Evolutionary conservation across 371 early-diverging fungal species (phyloP).

Genomic region (Mortierella sp.): DNA sequence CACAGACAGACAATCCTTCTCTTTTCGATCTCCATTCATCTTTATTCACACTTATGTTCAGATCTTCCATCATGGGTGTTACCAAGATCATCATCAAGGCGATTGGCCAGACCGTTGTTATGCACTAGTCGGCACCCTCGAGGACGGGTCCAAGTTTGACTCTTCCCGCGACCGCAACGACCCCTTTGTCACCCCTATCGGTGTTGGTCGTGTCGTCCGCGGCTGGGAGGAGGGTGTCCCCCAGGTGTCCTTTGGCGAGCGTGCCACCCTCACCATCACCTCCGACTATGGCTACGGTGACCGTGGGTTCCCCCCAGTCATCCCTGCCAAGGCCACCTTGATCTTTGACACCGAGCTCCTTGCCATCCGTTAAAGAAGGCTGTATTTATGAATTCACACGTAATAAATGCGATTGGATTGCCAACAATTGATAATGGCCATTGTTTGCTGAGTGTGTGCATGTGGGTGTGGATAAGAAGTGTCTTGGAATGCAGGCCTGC

Average conservation of each 20-base stretch:
- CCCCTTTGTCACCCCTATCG: constrained; percentile 87
- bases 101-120: constrained; percentile 77
- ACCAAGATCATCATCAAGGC: constrained; percentile 61
- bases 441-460: too few relatives aligned
- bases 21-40: background rate
- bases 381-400: too few relatives aligned
- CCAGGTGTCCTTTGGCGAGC: constrained; percentile 85
- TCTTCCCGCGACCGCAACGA: constrained; percentile 84
- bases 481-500: too few relatives aligned
- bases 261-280: constrained; percentile 77
- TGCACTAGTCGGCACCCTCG: constrained; percentile 73
- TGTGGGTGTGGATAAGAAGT: background rate
- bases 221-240: constrained; percentile 89
- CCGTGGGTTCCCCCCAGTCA: constrained; percentile 76
- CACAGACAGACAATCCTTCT: background rate
- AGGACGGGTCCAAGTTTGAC: constrained; percentile 87
- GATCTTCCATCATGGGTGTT: constrained; percentile 39
- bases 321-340: constrained; percentile 87
- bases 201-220: constrained; percentile 92
- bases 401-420: too few relatives aligned
- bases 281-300: constrained; percentile 83
- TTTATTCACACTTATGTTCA: constrained; percentile 8
- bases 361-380: constrained; percentile 81
- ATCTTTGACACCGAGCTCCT: constrained; percentile 89
- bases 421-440: too few relatives aligned